A percentile compares a stretch with the other conserved stretches of the same genome.
These are phyloP conservation scores for Neurospora terricola DNA, from an alignment of 495 filamentous ascomycete genomes.

Conservation along the genomic window DNA sequence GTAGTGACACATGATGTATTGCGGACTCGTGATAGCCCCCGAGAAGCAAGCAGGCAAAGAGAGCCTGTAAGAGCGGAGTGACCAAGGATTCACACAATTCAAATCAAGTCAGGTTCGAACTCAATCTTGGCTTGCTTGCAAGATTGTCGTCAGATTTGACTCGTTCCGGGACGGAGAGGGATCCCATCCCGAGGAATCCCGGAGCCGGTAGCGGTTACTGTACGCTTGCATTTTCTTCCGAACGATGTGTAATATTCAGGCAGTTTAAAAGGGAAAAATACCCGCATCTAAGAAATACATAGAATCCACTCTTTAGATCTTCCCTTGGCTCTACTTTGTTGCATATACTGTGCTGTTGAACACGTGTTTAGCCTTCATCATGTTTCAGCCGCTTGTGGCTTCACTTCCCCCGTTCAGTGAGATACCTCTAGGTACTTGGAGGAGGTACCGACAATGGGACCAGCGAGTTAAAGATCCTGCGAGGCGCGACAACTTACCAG, in stretches of 20 bases:
- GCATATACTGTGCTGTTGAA: not conserved
- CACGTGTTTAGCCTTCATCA: not conserved
- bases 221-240: too few species aligned
- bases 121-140: not conserved
- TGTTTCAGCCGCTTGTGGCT: not conserved
- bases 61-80: not conserved
- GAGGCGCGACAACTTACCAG: too few species aligned
- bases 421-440: too few species aligned
- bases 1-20: not conserved
- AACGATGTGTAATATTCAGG: too few species aligned
- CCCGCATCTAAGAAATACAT: not conserved
- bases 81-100: not conserved
- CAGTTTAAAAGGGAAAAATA: too few species aligned
- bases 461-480: too few species aligned
- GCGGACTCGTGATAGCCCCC: not conserved
- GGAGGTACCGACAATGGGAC: too few species aligned
- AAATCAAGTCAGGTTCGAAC: not conserved
- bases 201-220: not conserved
- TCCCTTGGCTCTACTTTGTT: not conserved
- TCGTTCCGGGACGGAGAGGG: not conserved
- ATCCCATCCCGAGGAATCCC: not conserved
- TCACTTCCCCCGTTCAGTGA: not conserved
- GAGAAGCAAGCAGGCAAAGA: not conserved
- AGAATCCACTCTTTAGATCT: not conserved
- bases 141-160: not conserved